Conservation (phyloP, 202 grass and related monocot species). For the Dendrocalamus latiflorus region DNA sequence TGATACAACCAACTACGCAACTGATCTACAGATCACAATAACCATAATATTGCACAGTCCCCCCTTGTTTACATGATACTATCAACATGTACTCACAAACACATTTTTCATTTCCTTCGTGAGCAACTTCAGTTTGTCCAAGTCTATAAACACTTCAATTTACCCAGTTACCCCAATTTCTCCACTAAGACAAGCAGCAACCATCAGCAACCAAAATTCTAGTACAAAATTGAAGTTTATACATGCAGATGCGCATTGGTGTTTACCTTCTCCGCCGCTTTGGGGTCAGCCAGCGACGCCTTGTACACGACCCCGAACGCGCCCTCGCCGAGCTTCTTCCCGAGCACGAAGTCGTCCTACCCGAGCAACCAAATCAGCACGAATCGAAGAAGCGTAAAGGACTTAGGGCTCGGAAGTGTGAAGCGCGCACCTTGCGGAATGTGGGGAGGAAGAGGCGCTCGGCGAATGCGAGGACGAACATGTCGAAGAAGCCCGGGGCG, state of each 20-base stretch:
- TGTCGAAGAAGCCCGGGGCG: conserved; percentile 93
- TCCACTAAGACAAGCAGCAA: background rate
- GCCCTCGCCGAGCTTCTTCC: conserved; percentile 90
- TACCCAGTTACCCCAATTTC: background rate
- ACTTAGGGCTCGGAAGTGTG: background rate
- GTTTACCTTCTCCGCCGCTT: conserved; percentile 66
- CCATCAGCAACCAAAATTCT: background rate
- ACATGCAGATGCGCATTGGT: background rate
- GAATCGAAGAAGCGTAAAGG: background rate
- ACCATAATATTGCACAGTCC: background rate
- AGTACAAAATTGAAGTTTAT: background rate
- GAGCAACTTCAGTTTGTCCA: background rate
- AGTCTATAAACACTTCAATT: background rate
- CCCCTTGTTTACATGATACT: background rate
- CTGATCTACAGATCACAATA: background rate
- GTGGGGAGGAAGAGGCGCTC: conserved; percentile 72
- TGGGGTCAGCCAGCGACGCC: conserved; percentile 62
- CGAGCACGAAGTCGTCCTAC: conserved; percentile 81
- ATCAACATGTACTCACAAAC: background rate
- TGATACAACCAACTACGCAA: background rate
- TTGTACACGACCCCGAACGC: conserved; percentile 91
- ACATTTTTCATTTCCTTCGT: background rate
- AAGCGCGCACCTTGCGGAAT: conserved; percentile 63
- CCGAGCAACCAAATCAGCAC: conserved; percentile 4
- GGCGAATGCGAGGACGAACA: conserved; percentile 84